phyloP scores from a whole-genome alignment of 345 rosid genomes.

The Rhizophora mangle region DNA sequence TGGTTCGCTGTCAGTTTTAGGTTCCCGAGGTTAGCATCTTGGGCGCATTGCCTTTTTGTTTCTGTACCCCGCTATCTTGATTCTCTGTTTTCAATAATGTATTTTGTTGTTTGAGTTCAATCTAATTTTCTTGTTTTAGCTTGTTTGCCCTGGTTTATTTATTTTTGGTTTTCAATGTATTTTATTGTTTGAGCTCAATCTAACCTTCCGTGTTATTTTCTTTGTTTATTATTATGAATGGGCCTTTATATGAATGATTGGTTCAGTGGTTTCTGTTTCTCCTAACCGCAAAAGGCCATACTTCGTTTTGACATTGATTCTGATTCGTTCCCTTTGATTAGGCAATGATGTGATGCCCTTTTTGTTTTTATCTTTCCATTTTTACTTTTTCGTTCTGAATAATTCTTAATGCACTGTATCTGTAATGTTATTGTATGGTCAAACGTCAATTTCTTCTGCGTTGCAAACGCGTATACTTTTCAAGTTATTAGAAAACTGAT shows the following conservation, averaged over 20 bases:
- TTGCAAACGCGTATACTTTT: slow-evolving; percentile 1
- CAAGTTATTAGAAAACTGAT: not conserved
- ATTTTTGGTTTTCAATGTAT: not conserved
- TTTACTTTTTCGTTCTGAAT: slow-evolving; percentile 6
- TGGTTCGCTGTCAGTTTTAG: slow-evolving; percentile 11
- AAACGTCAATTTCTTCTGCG: slow-evolving; percentile 14
- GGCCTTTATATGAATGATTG: slow-evolving; percentile 17
- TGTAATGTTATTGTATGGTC: slow-evolving; percentile 8
- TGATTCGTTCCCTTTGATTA: slow-evolving; percentile 14
- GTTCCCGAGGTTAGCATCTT: slow-evolving; percentile 3
- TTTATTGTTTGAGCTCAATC: not conserved
- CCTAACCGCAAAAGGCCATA: slow-evolving; percentile 14
- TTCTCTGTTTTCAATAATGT: not conserved
- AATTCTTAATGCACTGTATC: not conserved
- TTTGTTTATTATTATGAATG: not conserved
- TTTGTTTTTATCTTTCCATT: slow-evolving; percentile 18
- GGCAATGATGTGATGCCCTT: slow-evolving; percentile 27
- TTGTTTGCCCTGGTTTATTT: not conserved
- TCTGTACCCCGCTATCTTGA: too few relatives aligned
- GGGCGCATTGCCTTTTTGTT: slow-evolving; percentile 8
- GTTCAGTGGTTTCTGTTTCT: slow-evolving; percentile 25
- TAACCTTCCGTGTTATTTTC: not conserved
- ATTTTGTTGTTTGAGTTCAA: not conserved
- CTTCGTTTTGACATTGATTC: slow-evolving; percentile 16
- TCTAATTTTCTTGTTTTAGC: not conserved